Evolutionary conservation across 495 filamentous ascomycete genomes (phyloP).

Genomic region (Oidiodendron maius): DNA sequence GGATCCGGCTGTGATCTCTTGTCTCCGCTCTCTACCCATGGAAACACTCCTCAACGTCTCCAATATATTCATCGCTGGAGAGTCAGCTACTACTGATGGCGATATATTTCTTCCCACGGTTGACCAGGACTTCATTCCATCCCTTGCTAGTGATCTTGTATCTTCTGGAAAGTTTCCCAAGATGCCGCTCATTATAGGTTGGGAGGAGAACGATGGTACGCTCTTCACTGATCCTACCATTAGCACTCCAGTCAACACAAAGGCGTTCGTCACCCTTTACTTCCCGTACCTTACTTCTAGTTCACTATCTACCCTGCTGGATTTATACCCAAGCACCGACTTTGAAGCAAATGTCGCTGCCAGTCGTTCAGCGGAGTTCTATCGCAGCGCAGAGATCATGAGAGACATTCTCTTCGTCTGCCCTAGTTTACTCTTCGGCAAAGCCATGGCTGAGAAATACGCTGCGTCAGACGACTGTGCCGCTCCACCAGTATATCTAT

Average conservation of each 20-base stretch:
- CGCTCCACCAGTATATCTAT: constrained; percentile 29
- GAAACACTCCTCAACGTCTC: constrained; percentile 52
- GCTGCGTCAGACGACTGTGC: background rate
- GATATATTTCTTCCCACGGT: constrained; percentile 55
- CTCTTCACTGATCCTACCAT: constrained; percentile 41
- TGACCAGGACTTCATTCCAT: constrained; percentile 44
- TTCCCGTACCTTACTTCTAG: constrained; percentile 15
- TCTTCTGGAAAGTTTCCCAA: constrained; percentile 41
- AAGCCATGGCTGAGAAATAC: constrained; percentile 28
- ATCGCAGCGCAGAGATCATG: constrained; percentile 36
- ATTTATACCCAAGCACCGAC: constrained; percentile 33
- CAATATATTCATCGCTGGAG: constrained; percentile 58
- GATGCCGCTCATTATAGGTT: constrained; percentile 52
- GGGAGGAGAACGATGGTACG: constrained; percentile 53
- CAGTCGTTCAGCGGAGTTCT: constrained; percentile 31
- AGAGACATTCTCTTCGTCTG: constrained; percentile 42
- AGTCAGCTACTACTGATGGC: constrained; percentile 51
- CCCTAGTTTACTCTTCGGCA: constrained; percentile 34
- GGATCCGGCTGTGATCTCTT: constrained; percentile 48
- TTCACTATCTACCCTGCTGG: constrained; percentile 20
- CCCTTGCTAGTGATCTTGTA: constrained; percentile 38
- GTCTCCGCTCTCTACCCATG: constrained; percentile 56
- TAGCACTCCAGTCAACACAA: constrained; percentile 28
- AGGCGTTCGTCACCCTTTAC: constrained; percentile 25
- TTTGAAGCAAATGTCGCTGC: constrained; percentile 27